Evolutionary conservation across 2,329 filamentous ascomycete genomes (phyloP).

Genomic region (Aspergillus alliaceus): DNA sequence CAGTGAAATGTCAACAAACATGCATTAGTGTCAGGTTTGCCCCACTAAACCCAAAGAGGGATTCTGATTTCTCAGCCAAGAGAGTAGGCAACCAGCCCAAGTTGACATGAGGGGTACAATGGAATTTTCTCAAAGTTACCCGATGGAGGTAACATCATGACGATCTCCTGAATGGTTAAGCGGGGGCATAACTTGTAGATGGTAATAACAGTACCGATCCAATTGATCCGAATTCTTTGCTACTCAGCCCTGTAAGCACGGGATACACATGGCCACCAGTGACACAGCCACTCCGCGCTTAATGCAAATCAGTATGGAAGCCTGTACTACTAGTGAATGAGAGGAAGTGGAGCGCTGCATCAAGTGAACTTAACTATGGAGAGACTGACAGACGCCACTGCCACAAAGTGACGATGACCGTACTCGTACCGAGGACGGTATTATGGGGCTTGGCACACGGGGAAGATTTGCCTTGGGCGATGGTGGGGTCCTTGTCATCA

Average conservation of each 20-base stretch:
- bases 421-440: constrained; percentile 5
- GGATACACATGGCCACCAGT: not conserved
- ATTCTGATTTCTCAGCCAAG: not conserved
- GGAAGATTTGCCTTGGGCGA: not conserved
- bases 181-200: not conserved
- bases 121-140: constrained; percentile 3
- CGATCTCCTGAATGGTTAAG: not conserved
- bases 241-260: constrained; percentile 13
- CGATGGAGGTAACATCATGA: not conserved
- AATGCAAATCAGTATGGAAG: not conserved
- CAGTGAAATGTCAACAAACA: not conserved
- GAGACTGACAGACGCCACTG: not conserved
- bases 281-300: constrained; percentile 7
- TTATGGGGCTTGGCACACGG: constrained; percentile 10
- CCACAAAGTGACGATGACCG: constrained; percentile 3
- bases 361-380: not conserved
- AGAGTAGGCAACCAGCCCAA: not conserved
- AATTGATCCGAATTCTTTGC: too few relatives aligned
- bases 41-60: not conserved
- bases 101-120: not conserved
- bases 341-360: too few relatives aligned
- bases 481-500: constrained; percentile 10
- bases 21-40: not conserved
- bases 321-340: too few relatives aligned
- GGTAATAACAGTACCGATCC: not conserved